Evolutionary conservation across 106 monocot species (phyloP), one percentile per base, ranked within the genome.

Genomic region (Dactylorhiza incarnata): DNA sequence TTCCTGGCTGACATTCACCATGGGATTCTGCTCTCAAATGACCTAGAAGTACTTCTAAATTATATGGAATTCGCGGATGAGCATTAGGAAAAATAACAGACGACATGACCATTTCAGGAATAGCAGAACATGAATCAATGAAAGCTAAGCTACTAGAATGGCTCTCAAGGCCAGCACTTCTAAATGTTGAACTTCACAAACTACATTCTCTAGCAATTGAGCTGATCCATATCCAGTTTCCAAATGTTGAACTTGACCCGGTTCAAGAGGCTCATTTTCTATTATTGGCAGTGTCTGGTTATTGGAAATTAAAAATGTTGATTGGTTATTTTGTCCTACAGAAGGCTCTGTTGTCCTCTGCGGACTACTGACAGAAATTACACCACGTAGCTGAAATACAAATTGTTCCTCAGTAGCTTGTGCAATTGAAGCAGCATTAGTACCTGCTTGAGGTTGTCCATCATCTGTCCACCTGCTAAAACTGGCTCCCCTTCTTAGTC

Each of bases 391-490:
- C 49, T 87, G 85, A 79, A 82, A 82, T 20, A 89, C 45, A 82
- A 92, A 89, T 22, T 83, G 85, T 16, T 87, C 87, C 71, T 92
- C 92, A 25, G 89, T 54, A 49, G 89, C 89, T 78, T 89, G 92
- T 37, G 92, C 89, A 82, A 92, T 87, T 29, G 80, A 71, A 79
- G 87, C 79, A 75, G 87, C 85, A 76, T 81, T 77, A 19, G 63
- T 49, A 55, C 87, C 80, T 49, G 81, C 75, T 71, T 87, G 92
- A 82, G 85, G 89, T 23, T 84, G 92, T 49, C 89, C 89, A 82
- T 89, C 87, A 77, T 92, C 89, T 50, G 78, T 85, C 92, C 92
- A 92, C 15, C 86, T 78, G 79, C 78, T 82, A 83, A 81, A 89
- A 77, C 83, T 81, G n/a, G 78, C n/a, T 17, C 85, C 85, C 53